Base-by-base conservation (phyloP, 2,329 filamentous ascomycete genomes). In the Microsporum ferrugineum region DNA sequence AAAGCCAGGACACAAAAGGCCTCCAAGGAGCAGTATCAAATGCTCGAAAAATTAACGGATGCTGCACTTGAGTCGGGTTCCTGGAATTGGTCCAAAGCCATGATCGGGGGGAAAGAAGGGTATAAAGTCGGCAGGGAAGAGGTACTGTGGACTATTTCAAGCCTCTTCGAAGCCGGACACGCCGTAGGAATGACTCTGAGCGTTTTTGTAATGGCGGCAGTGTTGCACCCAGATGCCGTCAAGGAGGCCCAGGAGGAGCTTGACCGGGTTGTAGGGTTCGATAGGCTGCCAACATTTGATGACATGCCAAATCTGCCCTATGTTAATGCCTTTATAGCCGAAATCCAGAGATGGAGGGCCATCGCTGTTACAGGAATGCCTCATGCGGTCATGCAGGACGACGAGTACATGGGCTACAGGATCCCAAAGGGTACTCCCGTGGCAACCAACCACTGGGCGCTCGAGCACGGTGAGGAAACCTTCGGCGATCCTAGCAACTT, bases 371-470 rank as follows among this genome's bases (percentile, higher is more conserved):
- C 77, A 0, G 78, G 75, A 0, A 74, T 76, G 2, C 79, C 78
- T 1, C 79, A 81, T 60, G 75, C 77, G 0, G 71, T 73, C 0
- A 75, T 74, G 1, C 70, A 75, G 43, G 79, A 80, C 51, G 78
- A 81, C 63, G 66, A 67, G 7, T 82, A 78, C 63, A 71, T 73
- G 53, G 78, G 77, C 14, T 81, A 77, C 65, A 71, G 70, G 33
- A 78, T 82, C 33, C 79, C 80, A 1, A 71, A 74, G 1, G 79
- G 75, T 1, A 78, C 80, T 0, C 77, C 73, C 0, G 68, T 83
- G 1, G 64, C 77, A 0, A 70, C 71, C 0, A 75, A 75, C 59
- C 70, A 71, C 4, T 79, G 76, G 76, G 70, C 75, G 0, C 76
- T 79, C 63, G 72, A 74, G 39, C 65, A 72, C 31, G 73, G 76